Conservation (phyloP, 371 early-diverging fungal genomes). For the Mucor plumbeus region DNA sequence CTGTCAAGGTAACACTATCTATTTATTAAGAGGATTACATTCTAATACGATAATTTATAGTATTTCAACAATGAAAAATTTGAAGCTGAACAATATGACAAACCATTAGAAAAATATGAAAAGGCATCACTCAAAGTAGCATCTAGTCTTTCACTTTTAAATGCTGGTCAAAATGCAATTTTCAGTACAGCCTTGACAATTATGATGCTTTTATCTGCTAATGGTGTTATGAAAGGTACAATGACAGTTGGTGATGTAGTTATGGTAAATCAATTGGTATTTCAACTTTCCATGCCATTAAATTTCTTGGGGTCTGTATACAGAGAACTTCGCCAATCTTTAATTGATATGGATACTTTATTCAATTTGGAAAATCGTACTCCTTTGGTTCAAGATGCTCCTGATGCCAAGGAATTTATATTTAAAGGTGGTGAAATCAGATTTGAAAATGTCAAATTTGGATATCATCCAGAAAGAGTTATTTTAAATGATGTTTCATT, state of each 20-base stretch:
- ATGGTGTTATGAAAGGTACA: constrained; percentile 82
- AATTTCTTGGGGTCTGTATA: constrained; percentile 98
- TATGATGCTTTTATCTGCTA: constrained; percentile 94
- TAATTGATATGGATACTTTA: constrained; percentile 96
- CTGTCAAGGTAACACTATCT: constrained; percentile 75
- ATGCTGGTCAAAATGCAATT: constrained; percentile 93
- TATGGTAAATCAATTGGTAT: constrained; percentile 95
- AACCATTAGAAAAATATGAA: constrained; percentile 87
- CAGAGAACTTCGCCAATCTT: constrained; percentile 89
- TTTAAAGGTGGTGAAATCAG: constrained; percentile 72
- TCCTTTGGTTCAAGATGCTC: constrained; percentile 56
- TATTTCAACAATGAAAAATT: constrained; percentile 91
- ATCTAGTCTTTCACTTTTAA: constrained; percentile 85
- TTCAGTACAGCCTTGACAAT: constrained; percentile 86
- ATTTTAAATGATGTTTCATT: constrained; percentile 83
- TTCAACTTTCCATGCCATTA: constrained; percentile 92
- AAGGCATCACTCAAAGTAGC: constrained; percentile 88
- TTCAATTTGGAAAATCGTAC: constrained; percentile 79
- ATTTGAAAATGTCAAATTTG: constrained; percentile 89
- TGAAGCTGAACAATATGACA: constrained; percentile 86
- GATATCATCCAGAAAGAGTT: constrained; percentile 77
- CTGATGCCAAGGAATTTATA: constrained; percentile 59
- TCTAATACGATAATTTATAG: constrained; percentile 28
- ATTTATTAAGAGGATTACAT: too few species aligned
- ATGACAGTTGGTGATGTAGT: constrained; percentile 97